phyloP scores from a whole-genome alignment of 805 yeast species.

The Scheffersomyces lignosus region DNA sequence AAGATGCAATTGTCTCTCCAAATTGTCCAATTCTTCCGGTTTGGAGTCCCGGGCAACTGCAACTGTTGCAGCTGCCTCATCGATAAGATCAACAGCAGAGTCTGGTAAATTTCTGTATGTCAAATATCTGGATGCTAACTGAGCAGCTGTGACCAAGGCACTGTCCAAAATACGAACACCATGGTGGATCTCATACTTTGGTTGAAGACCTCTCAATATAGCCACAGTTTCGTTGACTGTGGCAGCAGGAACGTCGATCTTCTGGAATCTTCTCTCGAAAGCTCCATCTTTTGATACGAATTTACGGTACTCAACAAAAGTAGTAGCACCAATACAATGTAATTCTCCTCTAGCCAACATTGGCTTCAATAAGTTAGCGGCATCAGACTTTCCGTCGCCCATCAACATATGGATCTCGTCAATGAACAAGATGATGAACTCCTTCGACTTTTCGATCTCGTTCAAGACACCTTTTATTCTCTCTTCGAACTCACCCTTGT shows the following conservation, averaged over 20 bases:
- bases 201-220: constrained; percentile 92
- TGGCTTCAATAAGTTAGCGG: constrained; percentile 94
- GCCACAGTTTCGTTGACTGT: constrained; percentile 92
- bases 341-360: constrained; percentile 95
- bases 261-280: constrained; percentile 97
- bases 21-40: constrained; percentile 92
- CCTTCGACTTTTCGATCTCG: constrained; percentile 86
- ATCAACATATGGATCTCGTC: constrained; percentile 99
- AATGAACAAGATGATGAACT: constrained; percentile 84
- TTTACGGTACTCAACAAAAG: constrained; percentile 90
- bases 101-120: constrained; percentile 96
- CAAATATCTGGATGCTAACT: constrained; percentile 87
- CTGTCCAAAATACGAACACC: constrained; percentile 95
- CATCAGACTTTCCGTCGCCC: constrained; percentile 99
- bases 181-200: constrained; percentile 93
- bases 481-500: constrained; percentile 98
- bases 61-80: constrained; percentile 93
- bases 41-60: constrained; percentile 98
- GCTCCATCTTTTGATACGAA: constrained; percentile 97
- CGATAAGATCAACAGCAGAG: constrained; percentile 94
- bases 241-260: constrained; percentile 94
- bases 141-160: constrained; percentile 93
- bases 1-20: constrained; percentile 89
- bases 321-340: constrained; percentile 98
- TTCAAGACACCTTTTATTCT: constrained; percentile 94